Conservation (phyloP, 2,329 filamentous ascomycete genomes). For the Dothiorella sarmentorum region DNA sequence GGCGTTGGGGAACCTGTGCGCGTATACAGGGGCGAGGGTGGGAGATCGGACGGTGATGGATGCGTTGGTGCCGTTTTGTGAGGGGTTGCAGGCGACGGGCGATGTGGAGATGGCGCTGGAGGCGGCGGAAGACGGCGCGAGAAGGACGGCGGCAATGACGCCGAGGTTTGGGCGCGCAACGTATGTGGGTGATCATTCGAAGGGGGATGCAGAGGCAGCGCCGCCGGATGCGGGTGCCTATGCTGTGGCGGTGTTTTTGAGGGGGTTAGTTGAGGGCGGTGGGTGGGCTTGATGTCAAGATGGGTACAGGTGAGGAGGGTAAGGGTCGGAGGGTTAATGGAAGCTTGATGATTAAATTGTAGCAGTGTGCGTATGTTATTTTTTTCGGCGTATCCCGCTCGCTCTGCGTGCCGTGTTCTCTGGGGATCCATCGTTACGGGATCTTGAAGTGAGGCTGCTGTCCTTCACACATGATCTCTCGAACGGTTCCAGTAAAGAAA, state of each 20-base stretch:
- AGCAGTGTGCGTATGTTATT: too few species aligned
- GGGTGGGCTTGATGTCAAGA: constrained; percentile 9
- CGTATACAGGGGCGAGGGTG: constrained; percentile 81
- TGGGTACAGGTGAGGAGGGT: too few species aligned
- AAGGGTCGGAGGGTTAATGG: too few species aligned
- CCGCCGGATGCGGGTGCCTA: constrained; percentile 67
- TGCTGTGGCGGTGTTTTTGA: constrained; percentile 79
- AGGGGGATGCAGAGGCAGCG: constrained; percentile 48
- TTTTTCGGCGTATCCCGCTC: too few species aligned
- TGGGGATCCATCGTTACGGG: too few species aligned
- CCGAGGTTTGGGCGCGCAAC: constrained; percentile 80
- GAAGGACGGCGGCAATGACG: constrained; percentile 84
- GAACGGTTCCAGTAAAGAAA: too few species aligned
- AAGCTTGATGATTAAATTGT: too few species aligned
- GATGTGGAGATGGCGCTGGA: constrained; percentile 68
- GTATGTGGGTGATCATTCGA: constrained; percentile 67
- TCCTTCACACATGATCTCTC: too few species aligned
- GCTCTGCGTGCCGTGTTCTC: too few species aligned
- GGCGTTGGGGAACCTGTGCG: constrained; percentile 44
- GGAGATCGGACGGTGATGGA: constrained; percentile 91
- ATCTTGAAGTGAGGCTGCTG: too few species aligned
- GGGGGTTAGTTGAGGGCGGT: constrained; percentile 46
- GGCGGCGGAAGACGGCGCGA: constrained; percentile 70
- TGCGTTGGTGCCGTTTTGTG: constrained; percentile 82
- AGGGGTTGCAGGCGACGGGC: constrained; percentile 58